Conservation (phyloP, 225 moss, liverwort and hornwort genomes). For the Ulota crispa region DNA sequence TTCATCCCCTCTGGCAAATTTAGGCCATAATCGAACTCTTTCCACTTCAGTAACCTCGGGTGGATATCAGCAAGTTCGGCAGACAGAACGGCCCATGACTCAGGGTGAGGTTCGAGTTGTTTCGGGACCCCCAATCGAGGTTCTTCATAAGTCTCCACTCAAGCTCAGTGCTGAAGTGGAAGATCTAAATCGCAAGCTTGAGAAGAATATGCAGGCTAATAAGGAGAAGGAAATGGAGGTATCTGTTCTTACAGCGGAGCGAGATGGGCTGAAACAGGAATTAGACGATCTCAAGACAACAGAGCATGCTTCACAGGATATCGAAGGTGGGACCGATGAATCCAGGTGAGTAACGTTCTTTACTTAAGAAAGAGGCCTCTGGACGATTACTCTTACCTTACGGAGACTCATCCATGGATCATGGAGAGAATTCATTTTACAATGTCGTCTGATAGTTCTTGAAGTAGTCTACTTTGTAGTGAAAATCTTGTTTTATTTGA, state of each 20-base stretch:
- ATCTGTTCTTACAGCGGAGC: slow-evolving; percentile 66
- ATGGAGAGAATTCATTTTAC: neutral
- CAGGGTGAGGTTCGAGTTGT: slow-evolving; percentile 32
- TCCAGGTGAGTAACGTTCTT: slow-evolving; percentile 44
- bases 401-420: neutral
- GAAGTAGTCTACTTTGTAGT: neutral
- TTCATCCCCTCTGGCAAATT: slow-evolving; percentile 44
- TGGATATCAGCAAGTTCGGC: slow-evolving; percentile 55
- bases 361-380: neutral
- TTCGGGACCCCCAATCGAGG: slow-evolving; percentile 70
- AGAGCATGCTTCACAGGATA: slow-evolving; percentile 54
- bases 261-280: slow-evolving; percentile 79
- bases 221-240: slow-evolving; percentile 70
- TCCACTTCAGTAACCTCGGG: slow-evolving; percentile 60
- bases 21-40: slow-evolving; percentile 46
- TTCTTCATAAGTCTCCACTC: slow-evolving; percentile 64
- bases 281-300: slow-evolving; percentile 65
- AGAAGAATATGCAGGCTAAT: slow-evolving; percentile 47
- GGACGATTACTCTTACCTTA: neutral
- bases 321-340: slow-evolving; percentile 67
- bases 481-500: neutral
- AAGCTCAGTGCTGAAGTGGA: slow-evolving; percentile 75
- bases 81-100: slow-evolving; percentile 47
- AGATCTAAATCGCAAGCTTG: slow-evolving; percentile 64
- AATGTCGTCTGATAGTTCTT: neutral